Conservation (phyloP, 2,329 filamentous ascomycete genomes). For the Trichoderma sp. region DNA sequence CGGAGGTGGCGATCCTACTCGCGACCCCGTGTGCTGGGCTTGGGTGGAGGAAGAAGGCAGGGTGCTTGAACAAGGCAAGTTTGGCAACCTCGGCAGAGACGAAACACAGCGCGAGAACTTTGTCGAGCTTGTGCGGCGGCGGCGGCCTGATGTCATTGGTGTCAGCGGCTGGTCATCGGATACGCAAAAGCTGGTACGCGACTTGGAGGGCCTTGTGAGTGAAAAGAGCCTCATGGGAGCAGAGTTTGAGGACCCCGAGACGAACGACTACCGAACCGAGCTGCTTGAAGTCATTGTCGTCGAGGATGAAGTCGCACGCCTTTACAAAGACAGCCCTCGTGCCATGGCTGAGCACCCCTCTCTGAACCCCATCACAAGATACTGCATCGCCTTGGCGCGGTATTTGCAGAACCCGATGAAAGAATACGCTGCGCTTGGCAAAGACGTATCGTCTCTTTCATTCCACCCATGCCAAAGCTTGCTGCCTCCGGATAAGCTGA, state of each 20-base stretch:
- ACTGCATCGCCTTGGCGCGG: constrained; percentile 83
- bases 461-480: constrained; percentile 91
- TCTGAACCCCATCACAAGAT: constrained; percentile 74
- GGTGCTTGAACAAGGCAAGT: constrained; percentile 84
- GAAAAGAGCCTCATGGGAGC: constrained; percentile 75
- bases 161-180: constrained; percentile 87
- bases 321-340: constrained; percentile 88
- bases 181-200: constrained; percentile 77
- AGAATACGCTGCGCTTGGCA: constrained; percentile 90
- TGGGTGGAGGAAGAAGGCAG: constrained; percentile 92
- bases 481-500: constrained; percentile 81
- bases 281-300: constrained; percentile 85
- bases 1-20: constrained; percentile 68
- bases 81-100: constrained; percentile 72
- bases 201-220: constrained; percentile 74
- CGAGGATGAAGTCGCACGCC: constrained; percentile 93
- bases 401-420: constrained; percentile 96
- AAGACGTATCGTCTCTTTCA: constrained; percentile 79
- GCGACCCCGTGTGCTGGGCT: constrained; percentile 85
- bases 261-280: constrained; percentile 71
- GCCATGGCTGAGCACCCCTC: constrained; percentile 78
- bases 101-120: constrained; percentile 68
- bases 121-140: constrained; percentile 72
- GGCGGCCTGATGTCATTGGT: constrained; percentile 85
- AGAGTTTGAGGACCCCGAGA: constrained; percentile 78